Base-by-base conservation (phyloP, 2,329 filamentous ascomycete species). In the Trichoderma sp. region DNA sequence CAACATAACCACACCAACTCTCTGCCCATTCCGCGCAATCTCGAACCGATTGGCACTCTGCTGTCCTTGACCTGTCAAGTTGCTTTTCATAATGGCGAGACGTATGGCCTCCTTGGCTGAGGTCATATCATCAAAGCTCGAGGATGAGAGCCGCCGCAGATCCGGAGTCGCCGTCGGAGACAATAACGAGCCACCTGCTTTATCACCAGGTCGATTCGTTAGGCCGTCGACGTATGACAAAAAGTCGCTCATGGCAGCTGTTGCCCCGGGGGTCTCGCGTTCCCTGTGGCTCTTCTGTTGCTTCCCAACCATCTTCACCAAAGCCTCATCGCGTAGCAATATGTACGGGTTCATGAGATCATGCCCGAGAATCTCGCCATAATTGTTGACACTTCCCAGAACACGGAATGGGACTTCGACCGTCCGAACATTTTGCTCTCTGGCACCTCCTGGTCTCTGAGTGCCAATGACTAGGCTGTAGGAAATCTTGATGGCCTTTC, bases 301-400 rank as follows among this genome's bases (percentile, higher is more conserved):
- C 60, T 72, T 75, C 13, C 73, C 70, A 3, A 73, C 69, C 29
- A 81, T 83, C 71, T 84, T 85, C 34, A 91, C 87, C 64, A 86
- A 85, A 3, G 95, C 94, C 77, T 92, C 87, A 74, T 98, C 94
- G 67, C 89, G 90, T 53, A 98, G 84, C 64, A 98, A 84, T 34
- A 98, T 92, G 75, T 98, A 97, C 0, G 95, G 95, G 45, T 89
- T 91, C 90, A 97, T 97, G 15, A 99, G 83, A 78, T 99, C 94
- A 78, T 99, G 94, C 1, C 93, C 93, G 15, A 97, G 85, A 37
- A 97, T 90, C 74, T 97, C 92, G 71, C 94, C 94, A 72, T 93
- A 87, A 69, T 88, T 88, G 80, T 97, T 96, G 42, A 99, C 94
- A 72, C 94, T 95, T 48, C 94, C 94, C 61, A 98, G 87, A 3